Base-by-base conservation (phyloP, 345 rosid genomes). In the Citrus maxima region DNA sequence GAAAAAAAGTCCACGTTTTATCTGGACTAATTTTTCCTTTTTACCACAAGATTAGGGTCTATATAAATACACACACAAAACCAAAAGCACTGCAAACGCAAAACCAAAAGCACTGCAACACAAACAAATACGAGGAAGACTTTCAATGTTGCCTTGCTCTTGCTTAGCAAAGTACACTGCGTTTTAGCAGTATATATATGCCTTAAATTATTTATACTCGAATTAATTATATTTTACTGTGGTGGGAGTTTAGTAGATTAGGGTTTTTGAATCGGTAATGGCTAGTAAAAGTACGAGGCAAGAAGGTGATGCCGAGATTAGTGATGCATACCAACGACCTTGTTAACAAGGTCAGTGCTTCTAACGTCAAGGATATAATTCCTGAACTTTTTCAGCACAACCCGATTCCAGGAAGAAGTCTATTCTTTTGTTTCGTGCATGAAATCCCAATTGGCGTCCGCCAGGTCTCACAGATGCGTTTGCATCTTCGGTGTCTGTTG, bases 381-480 rank as follows among this genome's bases (percentile, higher is more conserved):
- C 97, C 93, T 4, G 96, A 92, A 77, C 86, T 95, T 70, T 93
- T 95, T 73, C 90, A 93, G 0, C 96, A 95, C 83, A 95, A 95
- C 82, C 72, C 93, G 80, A 92, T 95, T 67, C 81, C 96, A 46
- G 98, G 97, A 68, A 88, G 98, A 63, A 97, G 97, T 65, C 93
- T 95, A 37, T 92, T 95, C 77, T 92, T 95, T 75, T 88, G 97
- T 37, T 92, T 95, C 32, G 0, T 95, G 97, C 82, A 87, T 93
- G 95, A 95, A 95, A 80, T 95, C 99, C 30, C 99, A 95, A 76
- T 90, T 95, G 96, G 97, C 99, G 19, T 95, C 97, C 97, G 74
- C 94, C 99, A 3, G 89, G 90, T 27, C 91, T 92, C 80, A 92
- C 98, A 0, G 91, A 93, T 84, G 95, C 94, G 35, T 93, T 95